Percentiles rank a stretch among this genome's conserved stretches.
These are phyloP conservation scores for Erythrophleum fordii DNA, from an alignment of 306 rosid genomes.

Conservation along the genomic window DNA sequence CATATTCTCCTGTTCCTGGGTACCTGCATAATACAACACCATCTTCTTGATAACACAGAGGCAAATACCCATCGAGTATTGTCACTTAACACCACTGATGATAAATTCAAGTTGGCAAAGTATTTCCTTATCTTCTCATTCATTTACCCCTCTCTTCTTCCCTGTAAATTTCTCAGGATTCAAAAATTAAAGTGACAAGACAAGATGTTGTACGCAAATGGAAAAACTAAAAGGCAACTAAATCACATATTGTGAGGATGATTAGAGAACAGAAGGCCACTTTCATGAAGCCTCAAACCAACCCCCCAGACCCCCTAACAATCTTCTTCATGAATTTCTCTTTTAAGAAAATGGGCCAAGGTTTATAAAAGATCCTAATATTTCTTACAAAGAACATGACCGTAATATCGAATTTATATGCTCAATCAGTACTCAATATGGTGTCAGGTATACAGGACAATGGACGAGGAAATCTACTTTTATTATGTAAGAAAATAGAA, in stretches of 20 bases:
- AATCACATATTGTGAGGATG: background rate
- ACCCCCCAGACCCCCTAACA: background rate
- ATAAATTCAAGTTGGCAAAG: conserved; percentile 13
- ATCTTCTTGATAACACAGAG: conserved; percentile 8
- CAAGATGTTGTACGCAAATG: background rate
- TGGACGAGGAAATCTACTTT: background rate
- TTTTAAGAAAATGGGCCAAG: conserved; percentile 7
- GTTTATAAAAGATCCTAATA: background rate
- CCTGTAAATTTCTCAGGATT: background rate
- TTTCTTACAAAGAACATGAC: background rate
- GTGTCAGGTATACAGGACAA: background rate
- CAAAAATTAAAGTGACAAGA: background rate
- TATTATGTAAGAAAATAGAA: background rate
- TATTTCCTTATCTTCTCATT: background rate
- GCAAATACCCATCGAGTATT: background rate
- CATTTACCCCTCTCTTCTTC: background rate
- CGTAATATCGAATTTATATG: background rate
- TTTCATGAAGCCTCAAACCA: background rate
- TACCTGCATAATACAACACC: conserved; percentile 52
- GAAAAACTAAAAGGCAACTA: background rate
- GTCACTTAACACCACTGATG: background rate
- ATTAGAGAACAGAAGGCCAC: background rate
- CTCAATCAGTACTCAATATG: background rate
- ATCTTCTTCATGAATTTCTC: background rate
- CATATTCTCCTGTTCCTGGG: conserved; percentile 75